phyloP scores from a whole-genome alignment of 495 filamentous ascomycete species.

The Astrothelium macrocarpum region DNA sequence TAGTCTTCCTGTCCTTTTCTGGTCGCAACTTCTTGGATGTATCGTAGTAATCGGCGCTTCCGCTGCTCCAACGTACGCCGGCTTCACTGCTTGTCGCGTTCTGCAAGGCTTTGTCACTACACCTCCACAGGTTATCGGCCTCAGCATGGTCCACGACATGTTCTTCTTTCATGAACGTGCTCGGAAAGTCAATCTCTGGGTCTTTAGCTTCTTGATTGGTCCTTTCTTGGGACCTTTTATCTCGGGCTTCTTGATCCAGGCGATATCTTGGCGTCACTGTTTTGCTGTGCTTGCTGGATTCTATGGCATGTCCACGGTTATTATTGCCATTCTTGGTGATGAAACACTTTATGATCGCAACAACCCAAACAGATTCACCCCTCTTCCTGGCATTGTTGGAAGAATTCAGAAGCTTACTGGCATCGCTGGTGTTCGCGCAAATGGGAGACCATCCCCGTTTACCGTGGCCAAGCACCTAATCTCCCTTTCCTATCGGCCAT shows the following conservation, averaged over 20 bases:
- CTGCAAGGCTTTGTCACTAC: conserved; percentile 54
- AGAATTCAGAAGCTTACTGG: conserved; percentile 22
- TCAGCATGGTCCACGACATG: conserved; percentile 56
- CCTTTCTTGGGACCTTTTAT: conserved; percentile 53
- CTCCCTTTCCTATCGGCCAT: conserved; percentile 20
- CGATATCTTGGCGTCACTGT: conserved; percentile 6
- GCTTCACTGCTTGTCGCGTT: conserved; percentile 49
- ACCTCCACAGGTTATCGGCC: conserved; percentile 45
- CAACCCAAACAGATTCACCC: conserved; percentile 5
- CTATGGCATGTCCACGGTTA: conserved; percentile 35
- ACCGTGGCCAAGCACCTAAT: conserved; percentile 18
- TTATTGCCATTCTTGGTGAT: conserved; percentile 39
- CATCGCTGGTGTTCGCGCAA: conserved; percentile 19
- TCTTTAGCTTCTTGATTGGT: conserved; percentile 38
- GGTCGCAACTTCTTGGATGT: conserved; percentile 40
- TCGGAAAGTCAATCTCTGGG: conserved; percentile 56
- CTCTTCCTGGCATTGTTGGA: conserved; percentile 11
- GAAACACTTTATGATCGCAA: conserved; percentile 39
- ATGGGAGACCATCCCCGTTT: conserved; percentile 15
- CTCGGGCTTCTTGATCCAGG: conserved; percentile 46
- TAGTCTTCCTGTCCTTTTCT: conserved; percentile 48
- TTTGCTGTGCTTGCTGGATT: conserved; percentile 30
- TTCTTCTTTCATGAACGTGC: conserved; percentile 58
- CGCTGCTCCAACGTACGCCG: conserved; percentile 41
- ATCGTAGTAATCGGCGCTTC: conserved; percentile 45